phyloP scores from a whole-genome alignment of 2,329 filamentous ascomycete genomes.

The Trichoderma sp. region DNA sequence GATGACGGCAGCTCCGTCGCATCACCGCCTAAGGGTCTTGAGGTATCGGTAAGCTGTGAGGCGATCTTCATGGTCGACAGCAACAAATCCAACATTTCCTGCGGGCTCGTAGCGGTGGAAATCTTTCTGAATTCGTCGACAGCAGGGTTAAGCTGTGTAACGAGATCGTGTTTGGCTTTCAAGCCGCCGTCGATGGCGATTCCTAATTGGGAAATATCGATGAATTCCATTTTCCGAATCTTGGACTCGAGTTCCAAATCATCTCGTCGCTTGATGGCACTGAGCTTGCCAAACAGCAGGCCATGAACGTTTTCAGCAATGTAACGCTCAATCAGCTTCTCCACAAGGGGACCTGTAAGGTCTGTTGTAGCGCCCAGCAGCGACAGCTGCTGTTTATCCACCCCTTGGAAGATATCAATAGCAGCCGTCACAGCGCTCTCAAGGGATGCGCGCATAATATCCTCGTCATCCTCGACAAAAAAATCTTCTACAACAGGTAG shows the following conservation, averaged over 20 bases:
- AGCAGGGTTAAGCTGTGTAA: slow-evolving; percentile 70
- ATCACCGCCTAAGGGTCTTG: slow-evolving; percentile 38
- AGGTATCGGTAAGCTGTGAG: slow-evolving; percentile 61
- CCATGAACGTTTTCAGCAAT: slow-evolving; percentile 91
- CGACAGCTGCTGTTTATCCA: slow-evolving; percentile 93
- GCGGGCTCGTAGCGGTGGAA: slow-evolving; percentile 70
- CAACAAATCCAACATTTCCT: slow-evolving; percentile 83
- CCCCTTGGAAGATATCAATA: slow-evolving; percentile 91
- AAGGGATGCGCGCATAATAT: slow-evolving; percentile 80
- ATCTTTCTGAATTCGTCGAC: slow-evolving; percentile 90
- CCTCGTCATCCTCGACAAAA: slow-evolving; percentile 85
- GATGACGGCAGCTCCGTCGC: slow-evolving; percentile 31
- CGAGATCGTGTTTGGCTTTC: slow-evolving; percentile 76
- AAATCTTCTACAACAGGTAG: slow-evolving; percentile 59
- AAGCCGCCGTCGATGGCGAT: slow-evolving; percentile 78
- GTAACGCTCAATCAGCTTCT: slow-evolving; percentile 92
- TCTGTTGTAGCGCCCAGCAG: slow-evolving; percentile 89
- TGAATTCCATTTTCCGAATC: slow-evolving; percentile 86
- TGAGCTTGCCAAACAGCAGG: slow-evolving; percentile 79
- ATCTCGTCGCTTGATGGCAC: slow-evolving; percentile 71
- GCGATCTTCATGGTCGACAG: slow-evolving; percentile 79
- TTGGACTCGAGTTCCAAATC: slow-evolving; percentile 86
- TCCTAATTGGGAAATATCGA: slow-evolving; percentile 93
- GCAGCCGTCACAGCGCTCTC: slow-evolving; percentile 90
- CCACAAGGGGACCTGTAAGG: slow-evolving; percentile 85